A percentile compares a stretch with the other conserved stretches of the same genome.
These are phyloP conservation scores for Bonia amplexicaulis DNA, from an alignment of 176 grass and related monocot genomes.

Conservation along the genomic window DNA sequence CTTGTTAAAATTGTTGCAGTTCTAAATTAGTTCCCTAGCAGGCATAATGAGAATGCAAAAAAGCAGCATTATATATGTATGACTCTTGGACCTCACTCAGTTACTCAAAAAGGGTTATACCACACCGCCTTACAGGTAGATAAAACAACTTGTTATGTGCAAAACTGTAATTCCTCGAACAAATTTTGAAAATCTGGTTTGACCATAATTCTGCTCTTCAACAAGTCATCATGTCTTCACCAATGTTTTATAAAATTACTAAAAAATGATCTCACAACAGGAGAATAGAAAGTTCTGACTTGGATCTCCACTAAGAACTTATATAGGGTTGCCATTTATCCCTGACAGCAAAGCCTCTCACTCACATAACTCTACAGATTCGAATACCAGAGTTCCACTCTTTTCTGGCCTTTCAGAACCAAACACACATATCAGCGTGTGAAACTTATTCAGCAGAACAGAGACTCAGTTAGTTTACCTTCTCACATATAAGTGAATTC, in stretches of 20 bases:
- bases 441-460: constrained; percentile 8
- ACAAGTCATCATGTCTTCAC: neutral
- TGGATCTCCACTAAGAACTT: neutral
- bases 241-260: neutral
- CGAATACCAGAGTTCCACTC: neutral
- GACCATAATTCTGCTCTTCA: neutral
- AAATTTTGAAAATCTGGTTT: neutral
- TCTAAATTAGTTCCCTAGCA: neutral
- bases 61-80: neutral
- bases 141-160: neutral
- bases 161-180: neutral
- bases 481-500: constrained; percentile 78
- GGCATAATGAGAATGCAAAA: neutral
- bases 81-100: neutral
- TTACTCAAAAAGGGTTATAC: neutral
- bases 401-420: neutral
- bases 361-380: neutral
- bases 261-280: neutral
- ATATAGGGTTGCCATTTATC: neutral
- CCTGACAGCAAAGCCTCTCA: neutral
- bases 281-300: neutral
- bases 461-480: constrained; percentile 51
- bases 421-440: neutral
- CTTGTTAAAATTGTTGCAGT: neutral
- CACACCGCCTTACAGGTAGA: neutral